phyloP scores from a whole-genome alignment of 1,284 basidiomycete genomes.

The Apiotrichum mycotoxinovorans region DNA sequence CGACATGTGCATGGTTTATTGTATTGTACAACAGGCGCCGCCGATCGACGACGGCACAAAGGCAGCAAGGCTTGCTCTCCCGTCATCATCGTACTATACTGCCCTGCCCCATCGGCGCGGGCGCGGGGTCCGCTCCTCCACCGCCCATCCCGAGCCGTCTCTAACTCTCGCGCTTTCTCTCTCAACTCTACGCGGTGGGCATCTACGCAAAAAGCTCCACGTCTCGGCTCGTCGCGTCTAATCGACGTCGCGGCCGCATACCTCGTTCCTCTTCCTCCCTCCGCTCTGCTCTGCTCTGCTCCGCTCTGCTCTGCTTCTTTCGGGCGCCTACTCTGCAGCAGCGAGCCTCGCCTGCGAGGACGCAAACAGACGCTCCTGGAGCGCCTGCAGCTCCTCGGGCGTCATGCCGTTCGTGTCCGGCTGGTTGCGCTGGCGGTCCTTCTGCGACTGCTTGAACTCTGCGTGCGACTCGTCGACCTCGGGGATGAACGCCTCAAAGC shows the following conservation, averaged over 20 bases:
- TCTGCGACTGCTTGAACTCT: slow-evolving; percentile 50
- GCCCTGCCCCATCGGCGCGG: no score
- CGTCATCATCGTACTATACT: neutral
- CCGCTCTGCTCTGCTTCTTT: neutral
- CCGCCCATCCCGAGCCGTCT: no score
- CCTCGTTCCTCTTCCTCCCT: no score
- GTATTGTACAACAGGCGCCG: neutral
- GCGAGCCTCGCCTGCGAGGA: slow-evolving; percentile 63
- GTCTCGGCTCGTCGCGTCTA: no score
- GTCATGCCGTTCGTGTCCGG: slow-evolving; percentile 86
- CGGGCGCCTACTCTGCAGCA: slow-evolving; percentile 40
- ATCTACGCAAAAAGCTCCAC: no score
- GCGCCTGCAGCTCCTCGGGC: slow-evolving; percentile 79
- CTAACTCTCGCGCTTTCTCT: no score
- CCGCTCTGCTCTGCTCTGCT: neutral
- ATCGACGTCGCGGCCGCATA: no score
- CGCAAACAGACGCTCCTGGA: slow-evolving; percentile 89
- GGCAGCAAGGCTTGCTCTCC: no score
- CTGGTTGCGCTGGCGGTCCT: slow-evolving; percentile 67
- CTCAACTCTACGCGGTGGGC: no score
- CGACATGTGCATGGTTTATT: neutral
- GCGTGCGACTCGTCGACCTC: slow-evolving; percentile 96
- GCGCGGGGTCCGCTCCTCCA: neutral
- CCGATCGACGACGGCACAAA: neutral
- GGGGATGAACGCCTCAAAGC: slow-evolving; percentile 86